Conservation (phyloP, 495 filamentous ascomycete genomes). For the Parathielavia hyrcaniae region DNA sequence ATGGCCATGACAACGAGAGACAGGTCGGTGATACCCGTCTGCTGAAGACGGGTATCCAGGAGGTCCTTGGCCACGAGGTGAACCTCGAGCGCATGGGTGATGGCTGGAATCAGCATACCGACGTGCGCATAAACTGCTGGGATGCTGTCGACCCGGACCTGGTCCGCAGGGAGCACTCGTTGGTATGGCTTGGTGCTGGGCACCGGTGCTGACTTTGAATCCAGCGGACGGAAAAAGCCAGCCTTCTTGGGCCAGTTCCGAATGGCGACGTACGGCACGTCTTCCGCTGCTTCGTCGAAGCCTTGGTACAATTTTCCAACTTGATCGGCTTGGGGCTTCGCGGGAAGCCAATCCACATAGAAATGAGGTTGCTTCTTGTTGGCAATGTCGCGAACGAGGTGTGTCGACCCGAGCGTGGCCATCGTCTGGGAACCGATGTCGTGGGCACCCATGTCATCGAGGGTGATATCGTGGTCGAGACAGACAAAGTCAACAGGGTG, state of each 20-base stretch:
- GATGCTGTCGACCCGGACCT: slow-evolving; percentile 46
- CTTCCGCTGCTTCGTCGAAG: slow-evolving; percentile 29
- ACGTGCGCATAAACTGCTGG: slow-evolving; percentile 57
- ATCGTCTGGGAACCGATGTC: slow-evolving; percentile 17
- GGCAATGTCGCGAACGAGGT: slow-evolving; percentile 32
- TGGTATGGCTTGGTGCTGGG: slow-evolving; percentile 30
- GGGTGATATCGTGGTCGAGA: slow-evolving; percentile 14
- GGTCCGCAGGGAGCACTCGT: slow-evolving; percentile 30
- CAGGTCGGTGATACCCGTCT: slow-evolving; percentile 49
- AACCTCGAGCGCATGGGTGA: slow-evolving; percentile 62
- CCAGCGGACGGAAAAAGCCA: slow-evolving; percentile 52
- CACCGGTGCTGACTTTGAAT: not conserved
- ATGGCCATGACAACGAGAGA: slow-evolving; percentile 66
- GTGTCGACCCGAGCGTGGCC: slow-evolving; percentile 10
- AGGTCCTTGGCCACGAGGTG: slow-evolving; percentile 58
- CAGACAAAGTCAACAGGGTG: slow-evolving; percentile 37
- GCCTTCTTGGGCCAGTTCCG: slow-evolving; percentile 48
- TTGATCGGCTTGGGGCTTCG: slow-evolving; percentile 33
- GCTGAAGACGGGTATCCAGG: slow-evolving; percentile 52
- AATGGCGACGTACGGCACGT: slow-evolving; percentile 46
- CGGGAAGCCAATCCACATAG: slow-evolving; percentile 31
- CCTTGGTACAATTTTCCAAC: slow-evolving; percentile 20
- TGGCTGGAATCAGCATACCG: slow-evolving; percentile 66
- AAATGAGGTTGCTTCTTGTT: slow-evolving; percentile 28
- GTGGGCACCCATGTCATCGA: slow-evolving; percentile 13